phyloP scores from a whole-genome alignment of 345 rosid species.

The Linum lewisii region DNA sequence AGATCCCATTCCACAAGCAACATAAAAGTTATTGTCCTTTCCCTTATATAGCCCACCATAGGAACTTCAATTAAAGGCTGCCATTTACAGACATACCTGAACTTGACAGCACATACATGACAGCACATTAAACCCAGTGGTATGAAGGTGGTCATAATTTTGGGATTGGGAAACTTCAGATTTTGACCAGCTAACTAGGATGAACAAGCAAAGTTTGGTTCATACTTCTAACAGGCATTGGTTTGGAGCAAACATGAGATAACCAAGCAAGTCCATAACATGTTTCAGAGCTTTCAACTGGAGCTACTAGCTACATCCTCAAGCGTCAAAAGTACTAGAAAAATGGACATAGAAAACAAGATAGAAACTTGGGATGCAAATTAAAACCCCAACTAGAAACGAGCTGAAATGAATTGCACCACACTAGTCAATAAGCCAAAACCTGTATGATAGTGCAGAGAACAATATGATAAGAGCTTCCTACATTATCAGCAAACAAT shows the following conservation, averaged over 20 bases:
- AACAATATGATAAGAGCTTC: no score
- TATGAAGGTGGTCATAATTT: background rate
- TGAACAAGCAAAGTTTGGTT: no score
- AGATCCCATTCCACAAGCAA: constrained; percentile 1
- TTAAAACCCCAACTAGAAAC: no score
- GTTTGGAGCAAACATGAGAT: no score
- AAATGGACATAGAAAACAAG: background rate
- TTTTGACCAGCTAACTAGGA: background rate
- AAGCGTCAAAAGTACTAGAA: background rate
- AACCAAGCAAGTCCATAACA: no score
- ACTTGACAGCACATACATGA: background rate
- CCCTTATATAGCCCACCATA: background rate
- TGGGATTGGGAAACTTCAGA: background rate
- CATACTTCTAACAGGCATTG: no score
- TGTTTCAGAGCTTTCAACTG: no score
- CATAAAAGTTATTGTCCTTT: background rate
- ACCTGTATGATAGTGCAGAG: no score
- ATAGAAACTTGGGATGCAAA: background rate
- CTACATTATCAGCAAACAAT: no score
- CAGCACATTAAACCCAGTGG: background rate
- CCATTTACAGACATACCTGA: background rate
- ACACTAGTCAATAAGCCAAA: background rate
- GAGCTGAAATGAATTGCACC: background rate
- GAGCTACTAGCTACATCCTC: no score
- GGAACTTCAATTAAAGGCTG: background rate